phyloP scores from a whole-genome alignment of 768 basidiomycete genomes.

The Dictyophora rubrovolvata region DNA sequence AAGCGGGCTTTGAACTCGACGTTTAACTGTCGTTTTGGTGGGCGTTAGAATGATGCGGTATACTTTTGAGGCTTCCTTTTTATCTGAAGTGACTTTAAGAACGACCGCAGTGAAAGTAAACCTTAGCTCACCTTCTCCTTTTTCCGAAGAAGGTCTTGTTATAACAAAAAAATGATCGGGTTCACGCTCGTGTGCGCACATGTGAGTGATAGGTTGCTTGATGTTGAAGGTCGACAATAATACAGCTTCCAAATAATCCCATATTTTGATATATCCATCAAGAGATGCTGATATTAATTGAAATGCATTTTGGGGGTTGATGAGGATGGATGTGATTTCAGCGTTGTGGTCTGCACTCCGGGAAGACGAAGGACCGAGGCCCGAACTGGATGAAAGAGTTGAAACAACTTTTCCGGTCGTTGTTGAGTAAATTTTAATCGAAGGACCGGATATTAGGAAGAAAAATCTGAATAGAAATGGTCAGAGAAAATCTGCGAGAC shows the following conservation, averaged over 20 bases:
- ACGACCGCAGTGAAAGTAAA: background rate
- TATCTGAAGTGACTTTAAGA: background rate
- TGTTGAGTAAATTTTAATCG: slow-evolving; percentile 79
- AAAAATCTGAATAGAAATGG: slow-evolving; percentile 52
- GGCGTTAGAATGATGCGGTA: slow-evolving; percentile 54
- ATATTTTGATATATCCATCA: slow-evolving; percentile 78
- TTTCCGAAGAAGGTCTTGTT: slow-evolving; percentile 13
- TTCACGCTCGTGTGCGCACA: slow-evolving; percentile 62
- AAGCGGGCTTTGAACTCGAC: slow-evolving; percentile 33
- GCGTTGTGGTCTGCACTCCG: slow-evolving; percentile 33
- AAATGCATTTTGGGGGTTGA: slow-evolving; percentile 80
- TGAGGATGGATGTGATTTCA: slow-evolving; percentile 58
- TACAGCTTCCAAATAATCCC: slow-evolving; percentile 86
- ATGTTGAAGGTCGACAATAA: slow-evolving; percentile 68
- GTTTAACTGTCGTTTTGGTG: slow-evolving; percentile 30
- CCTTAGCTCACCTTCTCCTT: slow-evolving; percentile 4
- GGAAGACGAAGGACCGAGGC: slow-evolving; percentile 17
- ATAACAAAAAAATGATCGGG: slow-evolving; percentile 65
- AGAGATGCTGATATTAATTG: slow-evolving; percentile 81
- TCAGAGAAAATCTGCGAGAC: slow-evolving; percentile 11
- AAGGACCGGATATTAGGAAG: slow-evolving; percentile 74
- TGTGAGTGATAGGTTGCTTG: slow-evolving; percentile 55
- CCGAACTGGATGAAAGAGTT: slow-evolving; percentile 46
- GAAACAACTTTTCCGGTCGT: slow-evolving; percentile 71
- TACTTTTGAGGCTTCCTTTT: slow-evolving; percentile 43